Conservation (phyloP, 805 yeast genomes). For the Saccharomycopsis malanga region DNA sequence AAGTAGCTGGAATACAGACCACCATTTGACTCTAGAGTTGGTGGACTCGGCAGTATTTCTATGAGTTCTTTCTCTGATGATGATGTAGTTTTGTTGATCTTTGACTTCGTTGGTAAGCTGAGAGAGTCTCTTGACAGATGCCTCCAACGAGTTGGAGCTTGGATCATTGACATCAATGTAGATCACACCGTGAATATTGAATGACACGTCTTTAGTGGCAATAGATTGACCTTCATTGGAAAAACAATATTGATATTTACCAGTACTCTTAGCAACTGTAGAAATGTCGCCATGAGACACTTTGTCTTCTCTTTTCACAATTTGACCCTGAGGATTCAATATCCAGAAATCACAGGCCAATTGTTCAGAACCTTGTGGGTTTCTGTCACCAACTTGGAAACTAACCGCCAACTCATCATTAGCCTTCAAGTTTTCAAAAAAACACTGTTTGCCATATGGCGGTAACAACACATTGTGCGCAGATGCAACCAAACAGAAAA, state of each 20-base stretch:
- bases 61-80: conserved; percentile 93
- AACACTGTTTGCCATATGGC: conserved; percentile 81
- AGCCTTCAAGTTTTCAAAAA: conserved; percentile 71
- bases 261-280: conserved; percentile 55
- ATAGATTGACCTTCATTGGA: conserved; percentile 72
- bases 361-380: conserved; percentile 62
- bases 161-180: conserved; percentile 77
- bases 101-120: conserved; percentile 79
- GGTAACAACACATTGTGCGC: conserved; percentile 84
- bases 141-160: conserved; percentile 71
- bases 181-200: conserved; percentile 89
- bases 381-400: conserved; percentile 91
- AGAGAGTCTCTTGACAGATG: conserved; percentile 68
- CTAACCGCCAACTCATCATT: conserved; percentile 84
- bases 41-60: conserved; percentile 98
- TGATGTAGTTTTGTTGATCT: conserved; percentile 86
- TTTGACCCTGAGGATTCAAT: conserved; percentile 41
- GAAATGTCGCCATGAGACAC: conserved; percentile 78
- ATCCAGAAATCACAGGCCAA: conserved; percentile 61
- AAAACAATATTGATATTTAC: conserved; percentile 85
- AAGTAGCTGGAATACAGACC: conserved; percentile 87
- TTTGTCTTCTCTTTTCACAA: conserved; percentile 42
- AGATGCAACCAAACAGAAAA: conserved; percentile 19
- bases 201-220: conserved; percentile 83
- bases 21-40: conserved; percentile 93